A percentile compares a stretch with the other conserved stretches of the same genome.
Evolutionary conservation across 1,139 yeast genomes (phyloP).

Genomic region (Suhomyces yuchorum): DNA sequence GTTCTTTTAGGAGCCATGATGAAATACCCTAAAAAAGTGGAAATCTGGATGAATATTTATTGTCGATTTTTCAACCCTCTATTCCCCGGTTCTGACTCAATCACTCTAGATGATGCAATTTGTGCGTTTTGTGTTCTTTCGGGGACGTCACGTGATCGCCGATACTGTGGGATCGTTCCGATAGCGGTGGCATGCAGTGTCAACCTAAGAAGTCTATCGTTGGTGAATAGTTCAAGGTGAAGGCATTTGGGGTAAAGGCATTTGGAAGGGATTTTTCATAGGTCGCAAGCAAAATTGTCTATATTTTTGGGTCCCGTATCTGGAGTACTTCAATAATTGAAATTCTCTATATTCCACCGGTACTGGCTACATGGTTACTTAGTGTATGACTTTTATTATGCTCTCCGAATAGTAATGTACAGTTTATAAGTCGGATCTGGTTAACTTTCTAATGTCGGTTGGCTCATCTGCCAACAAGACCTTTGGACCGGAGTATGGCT

Average conservation of each 20-base stretch:
- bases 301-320: too few species aligned
- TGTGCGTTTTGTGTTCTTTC: conserved; percentile 6
- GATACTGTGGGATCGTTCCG: background rate
- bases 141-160: background rate
- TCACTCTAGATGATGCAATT: conserved; percentile 16
- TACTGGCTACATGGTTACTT: background rate
- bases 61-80: conserved; percentile 8
- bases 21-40: background rate
- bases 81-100: conserved; percentile 12
- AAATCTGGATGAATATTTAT: background rate
- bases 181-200: too few species aligned
- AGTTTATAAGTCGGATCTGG: conserved; percentile 49
- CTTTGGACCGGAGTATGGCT: conserved; percentile 73
- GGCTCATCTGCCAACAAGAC: conserved; percentile 65
- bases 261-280: too few species aligned
- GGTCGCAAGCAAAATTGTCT: too few species aligned
- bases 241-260: too few species aligned
- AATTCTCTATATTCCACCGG: too few species aligned
- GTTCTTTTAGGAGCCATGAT: conserved; percentile 29
- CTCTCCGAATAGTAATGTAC: conserved; percentile 13
- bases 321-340: too few species aligned
- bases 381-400: conserved; percentile 6
- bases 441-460: conserved; percentile 63
- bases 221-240: too few species aligned
- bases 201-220: too few species aligned